Evolutionary conservation across 1,284 basidiomycete genomes (phyloP), one percentile per base, ranked within the genome.

Genomic region (Moniliella sp.): DNA sequence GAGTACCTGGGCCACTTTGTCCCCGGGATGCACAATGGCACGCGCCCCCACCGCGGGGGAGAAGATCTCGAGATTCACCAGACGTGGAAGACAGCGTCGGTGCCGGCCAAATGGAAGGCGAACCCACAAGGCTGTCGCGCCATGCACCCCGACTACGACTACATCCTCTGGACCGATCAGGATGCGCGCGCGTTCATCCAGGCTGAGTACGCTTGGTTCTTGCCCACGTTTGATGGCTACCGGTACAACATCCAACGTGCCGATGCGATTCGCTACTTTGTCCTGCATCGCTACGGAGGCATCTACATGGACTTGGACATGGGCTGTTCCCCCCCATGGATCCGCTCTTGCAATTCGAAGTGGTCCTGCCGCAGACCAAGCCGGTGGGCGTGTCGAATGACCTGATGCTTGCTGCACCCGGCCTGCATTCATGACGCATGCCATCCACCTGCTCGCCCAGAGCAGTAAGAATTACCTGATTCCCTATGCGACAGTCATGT

Each of bases 401-500:
- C 64, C 72, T 99, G 53, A 91, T 99, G 67, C 79, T 94, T 42
- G 69, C 82, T 14, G 74, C 79, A 55, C 76, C 76, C 53, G 67
- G 67, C 0, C 83, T 46, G 77, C 81, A 1, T 84, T 97, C 66
- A 72, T 94, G 67, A 74, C 76, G 21, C 79, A 84, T 62, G 78
- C 83, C 31, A 88, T 94, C 47, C 76, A 88, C 64, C 82, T 52
- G 27, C 73, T 94, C 41, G 70, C 75, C 51, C 75, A 75, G n/a
- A 97, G 88, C 61, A 78, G 94, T 64, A 81, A 88, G 62, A 71
- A 74, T 34, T 94, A 81, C 73, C 61, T 91, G 33, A 72, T 83
- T 54, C 86, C 93, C 64, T 97, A 97, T 53, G 86, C 91, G 18
- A 97, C 88, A 19, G 88, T 97, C 65, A 97, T 97, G 88, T 97